These are phyloP conservation scores for Podaxis sp. DNA, from an alignment of 768 basidiomycete species.

Conservation along the genomic window DNA sequence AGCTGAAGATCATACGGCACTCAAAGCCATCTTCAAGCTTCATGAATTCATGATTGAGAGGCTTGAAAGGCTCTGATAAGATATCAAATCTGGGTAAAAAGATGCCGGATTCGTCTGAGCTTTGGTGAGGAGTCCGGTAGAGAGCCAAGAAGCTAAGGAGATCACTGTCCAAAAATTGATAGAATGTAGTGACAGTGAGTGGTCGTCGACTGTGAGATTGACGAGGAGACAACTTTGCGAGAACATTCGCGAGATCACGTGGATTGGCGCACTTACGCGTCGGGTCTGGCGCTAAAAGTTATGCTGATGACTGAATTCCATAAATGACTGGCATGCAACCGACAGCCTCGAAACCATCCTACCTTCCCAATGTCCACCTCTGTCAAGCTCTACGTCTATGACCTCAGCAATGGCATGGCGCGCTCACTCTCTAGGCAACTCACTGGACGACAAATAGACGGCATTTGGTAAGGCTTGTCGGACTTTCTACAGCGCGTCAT, in stretches of 20 bases:
- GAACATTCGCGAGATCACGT: constrained; percentile 1
- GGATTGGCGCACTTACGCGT: neutral
- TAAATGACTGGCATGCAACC: neutral
- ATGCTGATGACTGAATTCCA: neutral
- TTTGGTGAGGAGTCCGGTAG: too few species aligned
- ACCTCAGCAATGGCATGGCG: constrained; percentile 87
- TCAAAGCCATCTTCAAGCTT: too few species aligned
- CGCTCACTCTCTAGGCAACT: constrained; percentile 74
- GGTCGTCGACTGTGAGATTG: too few species aligned
- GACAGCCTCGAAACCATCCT: neutral
- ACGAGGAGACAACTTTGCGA: neutral
- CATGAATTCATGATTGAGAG: too few species aligned
- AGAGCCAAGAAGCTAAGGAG: too few species aligned
- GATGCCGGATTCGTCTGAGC: too few species aligned
- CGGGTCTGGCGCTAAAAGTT: neutral
- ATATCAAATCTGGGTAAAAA: too few species aligned
- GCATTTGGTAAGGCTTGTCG: constrained; percentile 65
- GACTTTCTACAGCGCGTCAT: neutral
- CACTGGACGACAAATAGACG: constrained; percentile 88
- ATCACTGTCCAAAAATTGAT: too few species aligned
- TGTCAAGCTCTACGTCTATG: constrained; percentile 90
- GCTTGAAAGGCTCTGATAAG: too few species aligned
- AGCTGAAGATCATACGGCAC: too few species aligned
- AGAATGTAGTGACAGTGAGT: too few species aligned
- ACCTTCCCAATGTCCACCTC: constrained; percentile 27